phyloP scores from a whole-genome alignment of 176 grass and related monocot species.

The Thalia dealbata region DNA sequence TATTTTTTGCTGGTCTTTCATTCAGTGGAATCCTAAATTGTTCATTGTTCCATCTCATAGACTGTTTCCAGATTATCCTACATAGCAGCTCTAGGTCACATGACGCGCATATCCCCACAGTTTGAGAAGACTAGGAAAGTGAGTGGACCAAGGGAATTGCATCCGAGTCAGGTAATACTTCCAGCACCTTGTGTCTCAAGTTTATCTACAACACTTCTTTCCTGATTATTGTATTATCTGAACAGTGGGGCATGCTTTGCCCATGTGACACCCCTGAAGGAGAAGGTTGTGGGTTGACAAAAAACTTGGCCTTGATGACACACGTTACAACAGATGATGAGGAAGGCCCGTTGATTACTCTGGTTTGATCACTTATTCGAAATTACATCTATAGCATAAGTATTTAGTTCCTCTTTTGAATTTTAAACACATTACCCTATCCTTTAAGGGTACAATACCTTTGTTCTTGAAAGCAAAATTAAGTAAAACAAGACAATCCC shows the following conservation, averaged over 20 bases:
- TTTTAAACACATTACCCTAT: not conserved
- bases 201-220: not conserved
- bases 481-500: not conserved
- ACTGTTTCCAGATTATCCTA: slow-evolving; percentile 87
- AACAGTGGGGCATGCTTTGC: slow-evolving; percentile 99
- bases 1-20: not conserved
- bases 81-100: slow-evolving; percentile 83
- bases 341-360: slow-evolving; percentile 59
- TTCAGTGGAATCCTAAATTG: not conserved
- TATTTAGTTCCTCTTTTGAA: not conserved
- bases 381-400: slow-evolving; percentile 12
- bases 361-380: slow-evolving; percentile 44
- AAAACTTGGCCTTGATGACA: slow-evolving; percentile 92
- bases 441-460: not conserved
- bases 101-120: slow-evolving; percentile 96
- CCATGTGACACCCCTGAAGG: slow-evolving; percentile 99
- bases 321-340: slow-evolving; percentile 93
- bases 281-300: slow-evolving; percentile 91
- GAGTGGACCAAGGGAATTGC: slow-evolving; percentile 94
- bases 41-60: slow-evolving; percentile 28
- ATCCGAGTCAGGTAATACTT: slow-evolving; percentile 73
- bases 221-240: slow-evolving; percentile 2
- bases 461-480: not conserved
- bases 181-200: slow-evolving; percentile 2
- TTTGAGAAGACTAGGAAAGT: slow-evolving; percentile 98